Base-by-base conservation (phyloP, 495 filamentous ascomycete species). In the Penicillium lividum region DNA sequence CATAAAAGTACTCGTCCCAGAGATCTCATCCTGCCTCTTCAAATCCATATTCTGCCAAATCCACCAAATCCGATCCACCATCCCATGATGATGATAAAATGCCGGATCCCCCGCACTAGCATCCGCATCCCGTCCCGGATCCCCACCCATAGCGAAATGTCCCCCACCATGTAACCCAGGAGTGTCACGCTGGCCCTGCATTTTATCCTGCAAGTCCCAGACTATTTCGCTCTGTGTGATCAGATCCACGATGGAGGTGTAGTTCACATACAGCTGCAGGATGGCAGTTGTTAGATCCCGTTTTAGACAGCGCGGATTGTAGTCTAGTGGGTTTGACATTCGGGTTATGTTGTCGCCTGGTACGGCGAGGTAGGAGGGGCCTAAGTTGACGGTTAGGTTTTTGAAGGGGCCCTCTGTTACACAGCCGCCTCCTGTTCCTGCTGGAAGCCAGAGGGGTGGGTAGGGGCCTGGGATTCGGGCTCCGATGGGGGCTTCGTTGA, bases 41-140 rank as follows among this genome's bases (percentile, higher is more conserved):
- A 74, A 66, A 60, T 89, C 80, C 52, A 81, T 63, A 49, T 77
- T 82, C 73, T 91, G 87, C 88, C 89, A 91, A 28, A 85, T 84
- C 81, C 84, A 87, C 76, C 80, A 91, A 4, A 84, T 65, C 38
- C 83, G 82, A 69, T 91, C 89, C 54, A 92, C 81, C 76, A 84
- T 82, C 5, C 78, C 82, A 66, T 91, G 88, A 68, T 90, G 88
- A 22, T 86, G 76, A 63, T 75, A 91, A 70, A 91, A 91, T 11
- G 75, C 80, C 7, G 87, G 87, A 56, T 90, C 88, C 7, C 84
- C 83, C 3, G 86, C 81, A 30, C 78, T 83, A 18, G 74, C 76
- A 60, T 77, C 88, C 36, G 84, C 64, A 67, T 89, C 86, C 22
- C 82, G 78, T 3, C 79, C 81, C 0, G 82, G 80, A 67, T 88